These are phyloP conservation scores for Bipolaris victoriae DNA, from an alignment of 2,329 filamentous ascomycete species.

Conservation along the genomic window DNA sequence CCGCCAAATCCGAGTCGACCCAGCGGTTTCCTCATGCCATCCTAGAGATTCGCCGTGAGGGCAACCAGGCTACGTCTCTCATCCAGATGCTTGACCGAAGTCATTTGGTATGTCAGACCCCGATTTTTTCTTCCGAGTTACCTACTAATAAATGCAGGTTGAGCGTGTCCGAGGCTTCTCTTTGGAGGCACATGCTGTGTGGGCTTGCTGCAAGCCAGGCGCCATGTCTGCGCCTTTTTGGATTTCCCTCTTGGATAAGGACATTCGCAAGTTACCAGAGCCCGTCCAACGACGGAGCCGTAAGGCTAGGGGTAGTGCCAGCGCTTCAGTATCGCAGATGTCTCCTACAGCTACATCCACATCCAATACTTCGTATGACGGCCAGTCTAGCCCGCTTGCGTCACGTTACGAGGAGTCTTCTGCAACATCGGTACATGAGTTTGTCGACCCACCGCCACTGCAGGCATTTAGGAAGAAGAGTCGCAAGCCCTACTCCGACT, in stretches of 20 bases:
- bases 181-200: conserved; percentile 60
- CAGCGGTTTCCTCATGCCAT: conserved; percentile 58
- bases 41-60: conserved; percentile 58
- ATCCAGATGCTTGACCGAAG: conserved; percentile 54
- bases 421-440: conserved; percentile 43
- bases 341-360: conserved; percentile 45
- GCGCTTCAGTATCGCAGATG: conserved; percentile 27
- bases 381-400: conserved; percentile 39
- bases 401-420: conserved; percentile 43
- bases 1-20: conserved; percentile 28
- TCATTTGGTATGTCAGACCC: conserved; percentile 50
- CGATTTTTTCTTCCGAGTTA: conserved; percentile 1
- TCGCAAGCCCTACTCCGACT: conserved; percentile 39
- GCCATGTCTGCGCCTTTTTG: conserved; percentile 57
- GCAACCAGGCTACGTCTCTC: conserved; percentile 47
- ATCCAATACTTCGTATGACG: conserved; percentile 49
- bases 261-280: conserved; percentile 61
- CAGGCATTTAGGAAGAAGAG: conserved; percentile 54
- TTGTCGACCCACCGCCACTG: conserved; percentile 49
- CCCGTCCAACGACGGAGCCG: conserved; percentile 38
- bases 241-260: conserved; percentile 55
- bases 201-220: conserved; percentile 53
- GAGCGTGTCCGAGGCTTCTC: conserved; percentile 62
- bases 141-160: conserved; percentile 41
- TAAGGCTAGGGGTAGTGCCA: conserved; percentile 32